Evolutionary conservation across 805 yeast genomes (phyloP).

Genomic region (Saturnispora saitoi): DNA sequence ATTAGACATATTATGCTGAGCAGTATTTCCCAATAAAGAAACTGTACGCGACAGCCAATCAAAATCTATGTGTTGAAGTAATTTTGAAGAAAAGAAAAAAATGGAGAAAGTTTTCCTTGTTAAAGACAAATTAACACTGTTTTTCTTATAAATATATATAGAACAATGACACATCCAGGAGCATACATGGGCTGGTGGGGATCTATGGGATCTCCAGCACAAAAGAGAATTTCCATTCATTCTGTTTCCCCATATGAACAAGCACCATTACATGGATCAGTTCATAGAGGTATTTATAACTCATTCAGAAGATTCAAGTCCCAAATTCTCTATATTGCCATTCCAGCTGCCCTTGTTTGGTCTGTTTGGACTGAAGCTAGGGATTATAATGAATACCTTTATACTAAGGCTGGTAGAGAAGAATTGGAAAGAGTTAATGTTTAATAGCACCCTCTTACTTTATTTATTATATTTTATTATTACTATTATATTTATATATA

Average conservation of each 20-base stretch:
- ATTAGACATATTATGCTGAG: neutral
- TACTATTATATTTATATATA: neutral
- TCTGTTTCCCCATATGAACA: slow-evolving; percentile 91
- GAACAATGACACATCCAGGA: slow-evolving; percentile 37
- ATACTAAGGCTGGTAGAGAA: slow-evolving; percentile 97
- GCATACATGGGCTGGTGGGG: slow-evolving; percentile 99
- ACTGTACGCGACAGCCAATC: neutral
- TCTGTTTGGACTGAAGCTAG: slow-evolving; percentile 80
- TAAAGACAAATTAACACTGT: too few relatives aligned
- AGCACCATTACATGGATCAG: slow-evolving; percentile 80
- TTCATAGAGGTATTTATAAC: slow-evolving; percentile 84
- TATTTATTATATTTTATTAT: slow-evolving; percentile 1
- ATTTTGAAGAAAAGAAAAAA: too few relatives aligned
- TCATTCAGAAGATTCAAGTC: slow-evolving; percentile 86
- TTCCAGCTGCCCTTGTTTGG: slow-evolving; percentile 79
- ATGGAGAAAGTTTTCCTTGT: too few relatives aligned
- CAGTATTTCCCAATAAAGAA: neutral
- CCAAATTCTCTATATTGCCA: slow-evolving; percentile 67
- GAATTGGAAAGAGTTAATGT: slow-evolving; percentile 64
- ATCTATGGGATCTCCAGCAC: slow-evolving; percentile 74
- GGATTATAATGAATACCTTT: slow-evolving; percentile 86
- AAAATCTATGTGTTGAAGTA: neutral
- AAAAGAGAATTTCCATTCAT: slow-evolving; percentile 80
- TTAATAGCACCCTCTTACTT: slow-evolving; percentile 12
- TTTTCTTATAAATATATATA: too few relatives aligned